Percentiles rank a stretch among this genome's conserved stretches.
These are phyloP conservation scores for Hanseniaspora lindneri DNA, from an alignment of 805 yeast genomes.

Conservation along the genomic window DNA sequence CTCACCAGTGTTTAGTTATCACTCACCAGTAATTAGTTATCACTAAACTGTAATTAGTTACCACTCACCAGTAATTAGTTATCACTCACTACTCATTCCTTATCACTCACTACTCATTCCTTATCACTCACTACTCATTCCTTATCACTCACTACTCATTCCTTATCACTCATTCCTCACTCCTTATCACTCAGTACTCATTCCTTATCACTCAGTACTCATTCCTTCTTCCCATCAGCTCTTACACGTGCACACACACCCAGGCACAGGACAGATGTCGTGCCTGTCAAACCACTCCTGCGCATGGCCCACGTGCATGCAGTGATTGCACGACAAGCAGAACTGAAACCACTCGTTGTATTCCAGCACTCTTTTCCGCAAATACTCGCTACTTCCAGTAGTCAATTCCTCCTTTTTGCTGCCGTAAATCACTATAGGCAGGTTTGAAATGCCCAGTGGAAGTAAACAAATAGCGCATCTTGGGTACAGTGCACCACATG, in stretches of 20 bases:
- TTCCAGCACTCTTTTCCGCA: conserved; percentile 21
- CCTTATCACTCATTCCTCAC: too few species aligned
- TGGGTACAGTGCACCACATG: conserved; percentile 80
- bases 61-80: too few species aligned
- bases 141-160: too few species aligned
- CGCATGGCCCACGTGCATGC: conserved; percentile 91
- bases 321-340: conserved; percentile 84
- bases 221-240: neutral
- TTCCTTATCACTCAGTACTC: too few species aligned
- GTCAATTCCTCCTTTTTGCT: conserved; percentile 5
- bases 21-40: too few species aligned
- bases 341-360: conserved; percentile 82
- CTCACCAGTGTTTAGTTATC: too few species aligned
- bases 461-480: conserved; percentile 81
- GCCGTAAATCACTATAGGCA: conserved; percentile 28
- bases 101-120: too few species aligned
- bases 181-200: too few species aligned
- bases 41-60: too few species aligned
- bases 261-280: conserved; percentile 85
- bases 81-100: too few species aligned
- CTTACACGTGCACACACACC: conserved; percentile 71
- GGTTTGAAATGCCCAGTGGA: conserved; percentile 49
- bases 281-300: conserved; percentile 90
- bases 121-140: too few species aligned
- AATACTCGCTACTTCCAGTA: neutral